phyloP scores from a whole-genome alignment of 2,329 filamentous ascomycete species.

The Colletotrichum siamense region DNA sequence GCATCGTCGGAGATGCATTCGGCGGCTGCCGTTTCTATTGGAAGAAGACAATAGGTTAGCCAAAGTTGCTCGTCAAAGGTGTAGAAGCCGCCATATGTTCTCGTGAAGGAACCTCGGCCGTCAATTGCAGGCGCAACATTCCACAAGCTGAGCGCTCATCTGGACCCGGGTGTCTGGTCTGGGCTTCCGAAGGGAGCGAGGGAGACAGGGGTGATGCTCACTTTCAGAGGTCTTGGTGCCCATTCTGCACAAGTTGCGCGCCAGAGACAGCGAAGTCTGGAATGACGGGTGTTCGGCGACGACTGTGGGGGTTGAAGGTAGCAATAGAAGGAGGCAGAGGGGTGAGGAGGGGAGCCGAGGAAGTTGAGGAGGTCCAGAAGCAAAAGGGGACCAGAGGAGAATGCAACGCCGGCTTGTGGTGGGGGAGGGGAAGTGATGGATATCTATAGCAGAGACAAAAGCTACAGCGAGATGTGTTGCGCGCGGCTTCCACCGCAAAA shows the following conservation, averaged over 20 bases:
- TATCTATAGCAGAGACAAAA: neutral
- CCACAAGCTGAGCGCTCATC: neutral
- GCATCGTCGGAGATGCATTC: conserved; percentile 89
- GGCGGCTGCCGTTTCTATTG: conserved; percentile 58
- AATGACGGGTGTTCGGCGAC: neutral
- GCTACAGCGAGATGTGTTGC: neutral
- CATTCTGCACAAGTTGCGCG: conserved; percentile 8
- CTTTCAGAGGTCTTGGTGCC: conserved; percentile 16
- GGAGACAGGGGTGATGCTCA: neutral
- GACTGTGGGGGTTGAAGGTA: neutral
- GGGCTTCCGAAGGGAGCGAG: neutral
- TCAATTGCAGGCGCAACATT: neutral
- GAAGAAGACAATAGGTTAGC: neutral
- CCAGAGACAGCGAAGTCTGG: conserved; percentile 8
- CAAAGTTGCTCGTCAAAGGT: neutral
- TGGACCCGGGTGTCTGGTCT: neutral
- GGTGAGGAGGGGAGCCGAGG: neutral
- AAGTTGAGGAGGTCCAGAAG: neutral
- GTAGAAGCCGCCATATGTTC: neutral
- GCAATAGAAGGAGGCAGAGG: neutral
- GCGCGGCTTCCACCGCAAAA: conserved; percentile 5
- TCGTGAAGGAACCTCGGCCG: neutral
- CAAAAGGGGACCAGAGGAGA: neutral
- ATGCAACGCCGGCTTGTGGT: neutral
- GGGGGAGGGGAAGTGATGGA: neutral